A percentile compares a stretch with the other conserved stretches of the same genome.
Evolutionary conservation across 1,139 yeast species (phyloP).

Genomic region (Magnusiomyces suaveolens): DNA sequence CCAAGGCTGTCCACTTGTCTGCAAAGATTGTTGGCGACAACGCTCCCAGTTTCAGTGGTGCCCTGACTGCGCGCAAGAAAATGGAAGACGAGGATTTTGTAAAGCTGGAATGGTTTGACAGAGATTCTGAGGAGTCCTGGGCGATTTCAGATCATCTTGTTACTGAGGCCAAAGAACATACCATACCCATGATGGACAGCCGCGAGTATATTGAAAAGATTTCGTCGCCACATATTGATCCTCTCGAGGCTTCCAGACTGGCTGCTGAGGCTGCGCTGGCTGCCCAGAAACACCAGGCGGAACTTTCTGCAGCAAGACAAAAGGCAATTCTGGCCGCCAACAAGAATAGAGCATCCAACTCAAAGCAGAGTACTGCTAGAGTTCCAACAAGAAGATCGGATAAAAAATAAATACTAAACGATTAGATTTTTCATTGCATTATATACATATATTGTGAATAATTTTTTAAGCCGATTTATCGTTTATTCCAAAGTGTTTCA

Average conservation of each 20-base stretch:
- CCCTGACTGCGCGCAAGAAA: conserved; percentile 59
- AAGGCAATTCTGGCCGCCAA: not conserved
- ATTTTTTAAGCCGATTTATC: too few species aligned
- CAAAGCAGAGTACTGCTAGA: too few species aligned
- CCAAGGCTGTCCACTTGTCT: conserved; percentile 63
- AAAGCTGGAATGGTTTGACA: conserved; percentile 41
- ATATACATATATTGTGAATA: too few species aligned
- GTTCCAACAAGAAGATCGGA: not conserved
- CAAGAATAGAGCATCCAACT: not conserved
- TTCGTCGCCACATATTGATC: conserved; percentile 14
- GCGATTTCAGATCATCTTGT: conserved; percentile 29
- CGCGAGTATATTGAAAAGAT: conserved; percentile 24
- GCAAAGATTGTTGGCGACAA: conserved; percentile 58
- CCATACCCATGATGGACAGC: conserved; percentile 21
- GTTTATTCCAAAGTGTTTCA: too few species aligned
- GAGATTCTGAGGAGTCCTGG: conserved; percentile 34
- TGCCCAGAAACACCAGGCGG: not conserved
- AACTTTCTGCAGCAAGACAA: not conserved
- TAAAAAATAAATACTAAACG: too few species aligned
- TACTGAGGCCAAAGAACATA: conserved; percentile 17
- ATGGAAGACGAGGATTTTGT: conserved; percentile 66
- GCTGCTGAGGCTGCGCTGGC: not conserved
- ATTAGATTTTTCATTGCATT: too few species aligned
- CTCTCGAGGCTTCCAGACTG: conserved; percentile 2
- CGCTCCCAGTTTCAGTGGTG: conserved; percentile 65